Percentiles rank a stretch among this genome's conserved stretches.
These are phyloP conservation scores for Dactylellina parvicollis DNA, from an alignment of 2,329 filamentous ascomycete species.

Conservation along the genomic window DNA sequence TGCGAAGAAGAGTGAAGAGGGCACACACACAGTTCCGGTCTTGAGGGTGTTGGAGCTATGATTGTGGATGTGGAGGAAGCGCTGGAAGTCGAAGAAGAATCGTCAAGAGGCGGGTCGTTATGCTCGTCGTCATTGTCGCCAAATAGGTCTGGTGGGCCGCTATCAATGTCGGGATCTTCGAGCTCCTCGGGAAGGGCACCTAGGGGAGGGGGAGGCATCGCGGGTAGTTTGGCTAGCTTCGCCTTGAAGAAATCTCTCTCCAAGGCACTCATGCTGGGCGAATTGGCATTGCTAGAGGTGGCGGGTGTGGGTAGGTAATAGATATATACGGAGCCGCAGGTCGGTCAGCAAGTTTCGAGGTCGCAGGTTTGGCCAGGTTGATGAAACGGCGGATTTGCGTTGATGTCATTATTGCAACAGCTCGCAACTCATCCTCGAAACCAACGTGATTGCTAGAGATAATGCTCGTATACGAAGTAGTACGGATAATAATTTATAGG, in stretches of 20 bases:
- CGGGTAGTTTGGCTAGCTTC: slow-evolving; percentile 73
- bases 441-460: too few species aligned
- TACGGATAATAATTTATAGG: too few species aligned
- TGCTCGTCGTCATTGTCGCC: slow-evolving; percentile 60
- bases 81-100: slow-evolving; percentile 80
- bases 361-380: neutral
- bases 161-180: slow-evolving; percentile 67
- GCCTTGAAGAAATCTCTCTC: slow-evolving; percentile 81
- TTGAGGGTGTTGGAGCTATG: slow-evolving; percentile 79
- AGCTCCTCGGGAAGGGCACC: slow-evolving; percentile 60
- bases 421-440: slow-evolving; percentile 24
- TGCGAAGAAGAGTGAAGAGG: slow-evolving; percentile 43
- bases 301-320: neutral
- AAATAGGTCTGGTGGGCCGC: slow-evolving; percentile 63
- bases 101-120: slow-evolving; percentile 62
- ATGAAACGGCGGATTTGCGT: slow-evolving; percentile 23
- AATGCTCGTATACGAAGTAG: too few species aligned
- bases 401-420: slow-evolving; percentile 49
- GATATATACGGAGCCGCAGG: neutral
- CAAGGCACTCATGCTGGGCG: slow-evolving; percentile 76
- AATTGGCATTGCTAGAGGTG: slow-evolving; percentile 6
- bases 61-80: slow-evolving; percentile 93
- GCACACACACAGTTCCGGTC: slow-evolving; percentile 72
- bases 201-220: slow-evolving; percentile 65
- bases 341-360: neutral